Evolutionary conservation across 768 basidiomycete genomes (phyloP).

Genomic region (Arthromyces matolae): DNA sequence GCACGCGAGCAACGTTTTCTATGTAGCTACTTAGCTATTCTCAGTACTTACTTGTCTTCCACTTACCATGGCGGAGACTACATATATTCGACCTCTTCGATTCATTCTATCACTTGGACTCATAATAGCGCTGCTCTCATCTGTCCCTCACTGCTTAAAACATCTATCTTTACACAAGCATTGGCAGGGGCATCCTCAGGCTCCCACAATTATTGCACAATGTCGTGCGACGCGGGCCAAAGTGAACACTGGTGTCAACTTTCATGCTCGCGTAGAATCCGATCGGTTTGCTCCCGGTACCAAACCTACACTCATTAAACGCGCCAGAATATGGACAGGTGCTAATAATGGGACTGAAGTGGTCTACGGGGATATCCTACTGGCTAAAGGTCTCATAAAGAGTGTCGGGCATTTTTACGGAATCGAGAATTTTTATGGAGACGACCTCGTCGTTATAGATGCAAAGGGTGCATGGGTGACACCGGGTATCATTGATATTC

Average conservation of each 20-base stretch:
- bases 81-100: no score
- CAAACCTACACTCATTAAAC: conserved; percentile 58
- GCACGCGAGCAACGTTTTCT: not conserved
- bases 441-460: conserved; percentile 50
- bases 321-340: conserved; percentile 86
- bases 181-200: conserved; percentile 16
- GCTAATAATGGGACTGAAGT: conserved; percentile 62
- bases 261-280: conserved; percentile 47
- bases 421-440: conserved; percentile 26
- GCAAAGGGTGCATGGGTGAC: conserved; percentile 73
- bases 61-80: conserved; percentile 2
- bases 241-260: conserved; percentile 44
- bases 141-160: no score
- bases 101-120: not conserved
- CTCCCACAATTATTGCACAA: conserved; percentile 31
- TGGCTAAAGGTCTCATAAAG: conserved; percentile 69
- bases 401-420: conserved; percentile 46
- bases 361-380: conserved; percentile 58
- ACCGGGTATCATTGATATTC: conserved; percentile 67
- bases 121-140: not conserved
- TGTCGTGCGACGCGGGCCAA: conserved; percentile 40
- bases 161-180: no score
- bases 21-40: no score
- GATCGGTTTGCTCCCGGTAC: conserved; percentile 69
- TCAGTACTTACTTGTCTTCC: not conserved